These are phyloP conservation scores for Eremochloa ophiuroides DNA, from an alignment of 176 grass and related monocot species.

Conservation along the genomic window DNA sequence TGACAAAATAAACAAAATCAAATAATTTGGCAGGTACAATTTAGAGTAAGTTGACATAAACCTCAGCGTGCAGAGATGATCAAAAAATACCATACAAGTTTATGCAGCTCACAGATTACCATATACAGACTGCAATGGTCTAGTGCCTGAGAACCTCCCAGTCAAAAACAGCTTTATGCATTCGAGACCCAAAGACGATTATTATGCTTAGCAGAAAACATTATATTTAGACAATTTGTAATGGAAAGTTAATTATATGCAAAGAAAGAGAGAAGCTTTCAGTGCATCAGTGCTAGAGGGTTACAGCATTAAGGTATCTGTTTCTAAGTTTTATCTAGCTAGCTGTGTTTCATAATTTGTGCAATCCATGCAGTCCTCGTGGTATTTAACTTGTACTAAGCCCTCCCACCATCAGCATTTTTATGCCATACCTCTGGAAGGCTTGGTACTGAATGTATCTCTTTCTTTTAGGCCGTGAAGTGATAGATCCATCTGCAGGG, in stretches of 20 bases:
- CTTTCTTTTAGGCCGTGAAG: not conserved
- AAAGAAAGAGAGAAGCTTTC: not conserved
- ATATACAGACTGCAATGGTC: not conserved
- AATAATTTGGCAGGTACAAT: not conserved
- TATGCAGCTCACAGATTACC: not conserved
- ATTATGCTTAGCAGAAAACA: not conserved
- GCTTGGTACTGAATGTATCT: not conserved
- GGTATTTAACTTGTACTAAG: not conserved
- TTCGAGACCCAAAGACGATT: not conserved
- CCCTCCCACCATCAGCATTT: not conserved
- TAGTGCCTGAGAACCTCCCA: slow-evolving; percentile 1
- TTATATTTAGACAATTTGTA: not conserved
- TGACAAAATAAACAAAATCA: not conserved
- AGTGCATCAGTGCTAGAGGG: not conserved
- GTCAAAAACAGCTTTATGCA: not conserved
- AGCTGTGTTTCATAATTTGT: not conserved
- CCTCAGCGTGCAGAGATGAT: not conserved
- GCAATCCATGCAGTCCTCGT: not conserved
- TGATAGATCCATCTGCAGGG: not conserved
- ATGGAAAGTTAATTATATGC: not conserved
- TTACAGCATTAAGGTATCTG: not conserved
- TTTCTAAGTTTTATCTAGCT: not conserved
- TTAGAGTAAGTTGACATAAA: not conserved
- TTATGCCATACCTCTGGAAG: not conserved
- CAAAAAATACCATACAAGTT: not conserved